Evolutionary conservation across 371 early-diverging fungal genomes (phyloP), one percentile per base, ranked within the genome.

Genomic region (Mucor irregularis): DNA sequence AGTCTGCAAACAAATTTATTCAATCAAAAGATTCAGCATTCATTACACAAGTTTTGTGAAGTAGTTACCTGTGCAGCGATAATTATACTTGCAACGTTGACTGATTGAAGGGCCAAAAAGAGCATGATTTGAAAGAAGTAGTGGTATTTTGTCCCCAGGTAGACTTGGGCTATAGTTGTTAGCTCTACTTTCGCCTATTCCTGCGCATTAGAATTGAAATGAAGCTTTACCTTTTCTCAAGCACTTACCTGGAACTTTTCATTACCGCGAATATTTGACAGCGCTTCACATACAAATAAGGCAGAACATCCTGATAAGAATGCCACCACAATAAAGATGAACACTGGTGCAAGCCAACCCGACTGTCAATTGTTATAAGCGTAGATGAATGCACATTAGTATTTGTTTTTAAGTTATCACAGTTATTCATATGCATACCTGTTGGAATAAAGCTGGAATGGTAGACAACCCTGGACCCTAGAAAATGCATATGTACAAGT

Each of bases 231-330:
- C 16, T 31, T 29, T 28, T n/a, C 14, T 21, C 16, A n/a, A 13
- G 19, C 30, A 35, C 49, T 60, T 42, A 78, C 83, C 54, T 86
- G 83, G 44, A 86, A 82, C 26, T 81, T 76, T 44, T 84, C 82
- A 67, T 91, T 92, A 16, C 91, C 93, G 8, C 86, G 84, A 33
- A 90, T 82, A 42, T 81, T 83, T 40, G 89, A 87, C 78, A 92
- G 82, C 10, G 88, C 87, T 57, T 92, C 92, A 53, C 88, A 84
- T 21, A 90, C 82, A 58, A 92, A 90, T 14, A 92, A 68, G 17
- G 84, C 77, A 13, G 83, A 74, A 19, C 77, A 72, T 2, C 72
- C 69, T 17, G 82, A 80, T 14, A 85, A 61, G 9, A 75, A 42
- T 9, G 71, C 78, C 5, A 82, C 64, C 3, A 75, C 37, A 7